Percentiles rank a stretch among this genome's conserved stretches.
Evolutionary conservation across 208 protist genomes (phyloP).

Genomic region (Crithidia thermophila): DNA sequence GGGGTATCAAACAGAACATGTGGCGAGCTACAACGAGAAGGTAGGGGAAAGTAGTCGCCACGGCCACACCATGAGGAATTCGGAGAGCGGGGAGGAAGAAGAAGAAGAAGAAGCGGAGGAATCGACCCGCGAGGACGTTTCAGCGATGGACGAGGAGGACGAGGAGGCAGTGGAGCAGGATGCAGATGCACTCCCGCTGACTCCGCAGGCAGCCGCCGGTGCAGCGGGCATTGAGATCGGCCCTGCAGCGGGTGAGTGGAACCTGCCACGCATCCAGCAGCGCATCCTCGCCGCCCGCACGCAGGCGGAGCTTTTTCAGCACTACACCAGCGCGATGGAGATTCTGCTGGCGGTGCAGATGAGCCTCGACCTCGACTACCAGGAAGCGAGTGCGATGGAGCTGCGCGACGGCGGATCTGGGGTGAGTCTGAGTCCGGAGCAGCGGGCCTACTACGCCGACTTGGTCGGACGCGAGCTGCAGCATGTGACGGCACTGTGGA

Average conservation of each 20-base stretch:
- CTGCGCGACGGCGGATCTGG: neutral
- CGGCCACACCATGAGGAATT: neutral
- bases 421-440: conserved; percentile 15
- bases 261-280: conserved; percentile 33
- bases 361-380: conserved; percentile 34
- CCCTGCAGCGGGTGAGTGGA: conserved; percentile 34
- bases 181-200: neutral
- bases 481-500: conserved; percentile 32
- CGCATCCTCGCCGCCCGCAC: conserved; percentile 27
- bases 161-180: neutral
- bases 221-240: conserved; percentile 27
- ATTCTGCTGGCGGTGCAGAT: conserved; percentile 36
- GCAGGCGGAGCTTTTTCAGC: conserved; percentile 29
- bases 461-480: conserved; percentile 32
- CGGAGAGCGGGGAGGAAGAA: neutral
- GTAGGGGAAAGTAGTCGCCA: too few relatives aligned
- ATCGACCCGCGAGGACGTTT: too few relatives aligned
- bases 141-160: too few relatives aligned
- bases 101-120: neutral
- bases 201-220: conserved; percentile 26
- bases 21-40: too few relatives aligned
- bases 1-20: too few relatives aligned
- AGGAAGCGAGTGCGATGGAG: neutral
- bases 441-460: conserved; percentile 30
- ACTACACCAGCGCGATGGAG: conserved; percentile 37